Evolutionary conservation across 768 basidiomycete species (phyloP), one percentile per base, ranked within the genome.

Genomic region (Mycena leptocephala): DNA sequence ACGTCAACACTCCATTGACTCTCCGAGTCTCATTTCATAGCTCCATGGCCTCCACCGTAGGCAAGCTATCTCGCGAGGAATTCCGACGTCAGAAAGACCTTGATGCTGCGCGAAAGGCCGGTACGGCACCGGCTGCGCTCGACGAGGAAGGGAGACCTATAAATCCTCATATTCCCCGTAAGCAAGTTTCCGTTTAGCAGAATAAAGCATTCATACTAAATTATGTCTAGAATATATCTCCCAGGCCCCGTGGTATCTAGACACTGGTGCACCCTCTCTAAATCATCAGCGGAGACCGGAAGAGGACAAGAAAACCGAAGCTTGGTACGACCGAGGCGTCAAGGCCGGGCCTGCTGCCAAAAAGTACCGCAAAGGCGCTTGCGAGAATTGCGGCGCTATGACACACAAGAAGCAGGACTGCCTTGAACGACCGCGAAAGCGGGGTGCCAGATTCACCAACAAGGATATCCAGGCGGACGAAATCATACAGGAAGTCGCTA

Each of bases 141-240:
- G 98, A 99, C 82, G 95, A 97, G 84, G 95, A 98, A 84, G 98
- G 98, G 65, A 93, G 92, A 81, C 93, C 97, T 63, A 99, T 99
- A 87, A 99, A 99, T 82, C 98, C 98, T 39, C 98, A 99, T 85
- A 99, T 99, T 87, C 98, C 98, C 82, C 96, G 97, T 97, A 79
- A 76, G 95, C 48, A 33, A 13, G 7, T 24, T 37, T 56, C 48
- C 35, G 18, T 7, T 63, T n/a, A 11, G 37, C 20, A 11, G 3
- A 20, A 26, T 46, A n/a, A n/a, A 37, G 33, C n/a, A 43, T 56
- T 55, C 1, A 28, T 74, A 16, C 76, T 76, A 5, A 76, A 62
- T 55, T 14, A 20, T 66, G 48, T 75, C 16, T 79, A 97, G 96
- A 99, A 87, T 99, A 99, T 83, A 99, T 99, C 83, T 96, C 98